Base-by-base conservation (phyloP, 371 early-diverging fungal species). In the Rhizopus microsporus region DNA sequence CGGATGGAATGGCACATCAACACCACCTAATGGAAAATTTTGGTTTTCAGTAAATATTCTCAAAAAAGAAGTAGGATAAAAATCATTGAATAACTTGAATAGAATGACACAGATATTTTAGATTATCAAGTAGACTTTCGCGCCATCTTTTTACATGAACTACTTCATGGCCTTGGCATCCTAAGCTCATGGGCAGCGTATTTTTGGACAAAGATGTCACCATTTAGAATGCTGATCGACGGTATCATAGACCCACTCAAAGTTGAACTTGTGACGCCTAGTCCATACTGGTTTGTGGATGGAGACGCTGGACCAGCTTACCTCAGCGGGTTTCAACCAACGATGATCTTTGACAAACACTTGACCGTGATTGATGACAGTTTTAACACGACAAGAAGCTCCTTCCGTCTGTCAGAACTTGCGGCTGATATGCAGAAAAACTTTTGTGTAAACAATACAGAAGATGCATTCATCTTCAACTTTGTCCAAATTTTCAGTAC, bases 271-370 rank as follows among this genome's bases (percentile, higher is more conserved):
- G 71, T 71, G 0, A 80, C 80, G 13, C 75, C 74, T 0, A 62
- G 72, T 0, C 69, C 69, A 1, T 69, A 67, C 45, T 74, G 76
- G 69, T 68, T 53, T 32, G 62, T 74, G 38, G 62, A 68, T 30
- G 59, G 67, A 29, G 67, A 71, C 32, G 68, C 68, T 1, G 80
- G 80, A 1, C 71, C 77, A 2, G 56, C 67, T 1, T 80, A 67
- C 57, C 56, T 80, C 45, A 76, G 71, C 4, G 77, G 80, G 2
- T 80, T 80, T 35, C 71, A 71, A 34, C 77, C 75, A 1, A 74
- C 71, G 30, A 76, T 77, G 73, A 76, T 80, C 1, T 80, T 80
- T 56, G 80, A 80, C 43, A 80, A 80, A 51, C 75, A 62, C 30
- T 51, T 77, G 8, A 60, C 71, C 12, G 65, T 55, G 12, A 34